Evolutionary conservation across 1,139 yeast genomes (phyloP).

Genomic region (Kodamaea ohmeri): DNA sequence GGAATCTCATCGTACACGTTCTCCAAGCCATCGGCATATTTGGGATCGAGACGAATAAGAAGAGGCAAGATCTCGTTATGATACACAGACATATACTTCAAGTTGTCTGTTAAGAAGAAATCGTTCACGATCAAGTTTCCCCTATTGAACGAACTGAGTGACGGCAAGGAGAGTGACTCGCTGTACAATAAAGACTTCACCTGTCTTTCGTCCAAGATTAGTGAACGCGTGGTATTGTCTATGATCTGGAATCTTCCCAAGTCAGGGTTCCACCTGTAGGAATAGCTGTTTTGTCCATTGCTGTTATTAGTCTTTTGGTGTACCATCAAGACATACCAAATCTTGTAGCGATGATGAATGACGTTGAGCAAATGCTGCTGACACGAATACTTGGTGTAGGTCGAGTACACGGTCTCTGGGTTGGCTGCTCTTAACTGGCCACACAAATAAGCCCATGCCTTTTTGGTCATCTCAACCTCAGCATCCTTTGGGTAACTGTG

Average conservation of each 20-base stretch:
- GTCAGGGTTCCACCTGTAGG: constrained; percentile 40
- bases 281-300: constrained; percentile 21
- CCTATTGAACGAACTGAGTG: constrained; percentile 30
- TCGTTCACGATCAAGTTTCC: constrained; percentile 39
- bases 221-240: constrained; percentile 23
- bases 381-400: constrained; percentile 43
- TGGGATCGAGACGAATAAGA: constrained; percentile 28
- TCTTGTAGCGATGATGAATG: constrained; percentile 37
- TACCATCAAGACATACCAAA: constrained; percentile 36
- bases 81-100: constrained; percentile 37
- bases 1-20: constrained; percentile 33
- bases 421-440: constrained; percentile 38
- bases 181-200: constrained; percentile 35
- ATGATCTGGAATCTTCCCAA: constrained; percentile 37
- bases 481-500: constrained; percentile 36
- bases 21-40: constrained; percentile 32
- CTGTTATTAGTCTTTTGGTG: constrained; percentile 25
- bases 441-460: constrained; percentile 41
- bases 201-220: constrained; percentile 32
- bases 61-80: constrained; percentile 41
- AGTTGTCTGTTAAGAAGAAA: constrained; percentile 37
- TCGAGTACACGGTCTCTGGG: constrained; percentile 43
- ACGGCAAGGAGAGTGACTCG: constrained; percentile 33
- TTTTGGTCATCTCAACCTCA: constrained; percentile 34
- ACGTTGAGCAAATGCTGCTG: constrained; percentile 40